Base-by-base conservation (phyloP, 2,329 filamentous ascomycete genomes). In the Penicillium italicum region DNA sequence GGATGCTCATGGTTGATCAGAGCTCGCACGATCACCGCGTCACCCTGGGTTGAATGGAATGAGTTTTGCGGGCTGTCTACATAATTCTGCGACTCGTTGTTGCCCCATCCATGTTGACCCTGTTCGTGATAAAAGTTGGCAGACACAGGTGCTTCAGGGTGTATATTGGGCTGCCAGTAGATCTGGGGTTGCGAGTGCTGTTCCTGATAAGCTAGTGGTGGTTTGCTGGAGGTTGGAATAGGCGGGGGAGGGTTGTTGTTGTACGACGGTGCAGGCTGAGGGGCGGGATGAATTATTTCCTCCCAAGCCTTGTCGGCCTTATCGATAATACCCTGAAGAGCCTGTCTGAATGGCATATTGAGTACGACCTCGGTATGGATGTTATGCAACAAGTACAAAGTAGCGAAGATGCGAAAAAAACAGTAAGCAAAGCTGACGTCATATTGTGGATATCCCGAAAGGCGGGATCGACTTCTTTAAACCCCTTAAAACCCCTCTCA, bases 341-440 rank as follows among this genome's bases (percentile, higher is more conserved):
- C 58, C 42, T 64, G 60, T 65, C 62, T 60, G 62, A 65, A 62
- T 44, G 62, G 58, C 62, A 65, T 65, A n/a, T 58, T 62, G 61
- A 57, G 46, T 47, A 55, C 30, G 50, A 52, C 41, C 51, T 59
- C 50, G 30, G 49, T 55, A 51, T 59, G 28, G 58, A 49, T 60
- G 58, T 41, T 50, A 51, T n/a, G n/a, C n/a, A n/a, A n/a, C n/a
- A n/a, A n/a, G n/a, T n/a, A n/a, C n/a, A 37, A 42, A 52, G 46
- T 47, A 56, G 34, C 26, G 34, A 52, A 38, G 42, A 52, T n/a
- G 49, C 40, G 55, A 33, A 50, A 37, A 41, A 51, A 45, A 56
- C 49, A 53, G 38, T 55, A 51, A 57, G 51, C 38, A 59, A 57
- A 53, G 46, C 41, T 59, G 58, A 63, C 61, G 58, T 63, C 61